These are phyloP conservation scores for Wallacemonas rigidus DNA, from an alignment of 208 protist genomes.

Conservation along the genomic window DNA sequence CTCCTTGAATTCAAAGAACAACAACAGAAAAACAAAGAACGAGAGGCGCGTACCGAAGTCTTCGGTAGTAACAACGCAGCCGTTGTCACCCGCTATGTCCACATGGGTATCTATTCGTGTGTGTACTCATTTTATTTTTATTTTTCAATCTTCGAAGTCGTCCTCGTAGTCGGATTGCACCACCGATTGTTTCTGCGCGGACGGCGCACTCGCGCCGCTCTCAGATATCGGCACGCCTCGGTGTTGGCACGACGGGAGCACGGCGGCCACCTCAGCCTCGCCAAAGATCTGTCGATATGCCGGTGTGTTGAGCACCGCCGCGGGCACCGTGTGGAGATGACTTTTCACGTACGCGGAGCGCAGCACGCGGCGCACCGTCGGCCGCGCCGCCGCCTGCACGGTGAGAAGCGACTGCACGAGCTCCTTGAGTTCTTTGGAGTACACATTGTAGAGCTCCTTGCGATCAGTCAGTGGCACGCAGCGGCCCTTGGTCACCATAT, in stretches of 20 bases:
- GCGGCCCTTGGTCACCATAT: constrained; percentile 26
- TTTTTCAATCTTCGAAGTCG: constrained; percentile 40
- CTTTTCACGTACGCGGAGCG: constrained; percentile 52
- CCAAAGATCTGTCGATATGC: constrained; percentile 52
- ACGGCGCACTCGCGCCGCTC: background rate
- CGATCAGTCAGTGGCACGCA: constrained; percentile 25
- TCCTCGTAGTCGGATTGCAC: constrained; percentile 39
- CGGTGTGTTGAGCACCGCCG: constrained; percentile 30
- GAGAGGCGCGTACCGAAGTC: too few species aligned
- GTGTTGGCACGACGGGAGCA: constrained; percentile 15
- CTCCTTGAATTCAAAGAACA: too few species aligned
- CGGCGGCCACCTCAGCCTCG: constrained; percentile 41
- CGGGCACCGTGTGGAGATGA: constrained; percentile 44
- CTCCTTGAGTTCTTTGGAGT: constrained; percentile 56
- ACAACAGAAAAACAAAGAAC: too few species aligned
- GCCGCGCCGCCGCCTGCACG: constrained; percentile 46
- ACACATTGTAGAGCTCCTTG: constrained; percentile 16
- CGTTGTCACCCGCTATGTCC: too few species aligned
- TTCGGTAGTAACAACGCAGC: too few species aligned
- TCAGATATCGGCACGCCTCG: background rate
- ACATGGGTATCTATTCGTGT: too few species aligned
- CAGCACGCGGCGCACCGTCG: constrained; percentile 60
- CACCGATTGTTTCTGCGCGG: background rate
- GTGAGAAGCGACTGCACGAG: constrained; percentile 70
- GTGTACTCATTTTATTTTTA: background rate